Base-by-base conservation (phyloP, 768 basidiomycete genomes). In the Tricholoma flavovirens region DNA sequence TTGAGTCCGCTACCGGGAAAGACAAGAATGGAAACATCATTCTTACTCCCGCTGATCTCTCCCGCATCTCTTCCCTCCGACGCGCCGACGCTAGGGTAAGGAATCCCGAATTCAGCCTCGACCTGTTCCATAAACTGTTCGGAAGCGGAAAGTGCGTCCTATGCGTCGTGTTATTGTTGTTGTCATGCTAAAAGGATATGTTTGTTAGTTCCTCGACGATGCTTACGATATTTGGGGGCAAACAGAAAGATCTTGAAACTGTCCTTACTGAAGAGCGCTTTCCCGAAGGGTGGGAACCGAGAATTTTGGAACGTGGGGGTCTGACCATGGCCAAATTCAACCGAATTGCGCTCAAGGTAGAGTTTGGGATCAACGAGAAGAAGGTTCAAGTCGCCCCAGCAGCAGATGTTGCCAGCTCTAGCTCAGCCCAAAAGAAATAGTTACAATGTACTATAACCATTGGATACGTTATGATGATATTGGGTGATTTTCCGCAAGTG, bases 271-370 rank as follows among this genome's bases (percentile, higher is more conserved):
- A 90, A 46, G 88, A 90, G 61, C 78, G 86, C 9, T 62, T 91
- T 21, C 83, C 84, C 0, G 75, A 84, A 0, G 83, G 82, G 17
- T 90, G 86, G 86, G 86, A 88, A 62, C 75, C 87, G 1, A 69
- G 76, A 14, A 64, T 81, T 30, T 73, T 76, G 14, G 67, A 75
- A 33, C 78, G 72, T 0, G 72, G 75, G 58, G 87, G 88, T 0
- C 64, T 88, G 33, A 87, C 87, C 15, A 38, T 38, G 40, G 40
- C 40, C 40, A 11, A 4, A 5, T 42, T 42, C 10, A 42, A 42
- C 7, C 40, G 40, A 42, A 9, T 21, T 42, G 40, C 40, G 17
- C 40, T 42, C 40, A 42, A 42, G 40, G 40, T 42, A 42, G 40
- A 42, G 40, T 42, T 42, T 7, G 40, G 17, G 40, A 42, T 42